Base-by-base conservation (phyloP, 2,329 filamentous ascomycete genomes). In the Myriosclerotinia curreyana region DNA sequence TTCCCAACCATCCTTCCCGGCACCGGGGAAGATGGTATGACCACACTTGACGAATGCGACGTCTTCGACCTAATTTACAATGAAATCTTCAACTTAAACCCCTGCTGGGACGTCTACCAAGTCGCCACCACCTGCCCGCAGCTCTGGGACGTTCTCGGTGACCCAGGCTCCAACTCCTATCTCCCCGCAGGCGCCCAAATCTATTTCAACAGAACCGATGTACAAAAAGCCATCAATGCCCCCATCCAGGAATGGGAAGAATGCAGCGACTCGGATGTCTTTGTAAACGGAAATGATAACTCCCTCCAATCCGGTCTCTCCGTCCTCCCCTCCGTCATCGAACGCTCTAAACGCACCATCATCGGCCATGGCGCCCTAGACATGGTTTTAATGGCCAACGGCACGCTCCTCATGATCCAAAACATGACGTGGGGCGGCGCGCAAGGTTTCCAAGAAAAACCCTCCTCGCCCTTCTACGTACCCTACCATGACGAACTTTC, bases 71-170 rank as follows among this genome's bases (percentile, higher is more conserved):
- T 82, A 28, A 82, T 90, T 38, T 78, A 78, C 69, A 69, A 79
- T 0, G 87, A 85, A 38, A 81, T 82, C 9, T 67, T 79, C 5
- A 72, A 78, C 1, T 75, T 84, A 42, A 95, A 95, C 76, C 91
- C 91, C 0, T 95, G 91, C 78, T 96, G 89, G 76, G 86, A 92
- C 74, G 78, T 90, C 14, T 95, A 94, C 76, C 84, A 89, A 59
- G 83, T 94, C 17, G 84, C 84, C 2, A 86, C 85, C 5, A 89
- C 86, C 15, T 95, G 91, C 73, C 91, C 91, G 0, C 69, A 86
- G 3, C 78, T 84, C 2, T 91, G 85, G 81, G 86, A 92, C 65
- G 83, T 89, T 0, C 79, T 93, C 3, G 86, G 87, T 25, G 80
- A 82, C 4, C 79, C 86, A 64, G 86, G 87, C n/a, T 81, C 82